Evolutionary conservation across 2,329 filamentous ascomycete species (phyloP), one percentile per base, ranked within the genome.

Genomic region (Trichoderma brevicompactum): DNA sequence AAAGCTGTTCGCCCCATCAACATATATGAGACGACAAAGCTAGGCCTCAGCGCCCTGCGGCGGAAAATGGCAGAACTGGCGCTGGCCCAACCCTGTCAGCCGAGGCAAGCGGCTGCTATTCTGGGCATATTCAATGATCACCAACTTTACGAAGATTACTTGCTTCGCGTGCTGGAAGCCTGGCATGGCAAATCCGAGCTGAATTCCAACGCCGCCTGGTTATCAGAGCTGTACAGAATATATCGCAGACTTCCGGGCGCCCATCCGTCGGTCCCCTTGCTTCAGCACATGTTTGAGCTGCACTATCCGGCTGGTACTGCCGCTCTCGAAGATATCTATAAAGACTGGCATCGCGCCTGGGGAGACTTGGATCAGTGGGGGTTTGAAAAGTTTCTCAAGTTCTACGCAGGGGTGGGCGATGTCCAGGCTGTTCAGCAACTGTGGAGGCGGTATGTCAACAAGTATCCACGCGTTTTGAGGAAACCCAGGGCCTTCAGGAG

Each of bases 361-460:
- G 76, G 74, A 1, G 73, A 69, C 1, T 74, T 85, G 40, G 78
- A 80, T 48, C 71, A 74, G 63, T 79, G 79, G 73, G 82, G 78
- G 0, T 86, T 80, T 66, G 79, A 81, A 65, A 82, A 78, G 68
- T 84, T 79, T 66, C 74, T 86, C 61, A 77, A 75, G 3, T 82
- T 84, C 48, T 82, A 85, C 67, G 82, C 83, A 13, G 67, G 71
- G 7, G 74, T 75, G 5, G 84, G 84, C 15, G 80, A 87, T 69
- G 75, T 81, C n/a, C 72, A 74, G 40, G 73, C 77, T 15, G 80
- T 85, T 2, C 75, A 78, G 49, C 74, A 75, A 7, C 69, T 87
- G 23, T 85, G 82, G 79, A 71, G 74, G 12, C 76, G 81, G 52
- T 85, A 80, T 55, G 73, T 76, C 9, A 62, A 72, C 19, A 67